Evolutionary conservation across 192 early-diverging fungal genomes (phyloP).

Genomic region (Cetraspora pellucida): DNA sequence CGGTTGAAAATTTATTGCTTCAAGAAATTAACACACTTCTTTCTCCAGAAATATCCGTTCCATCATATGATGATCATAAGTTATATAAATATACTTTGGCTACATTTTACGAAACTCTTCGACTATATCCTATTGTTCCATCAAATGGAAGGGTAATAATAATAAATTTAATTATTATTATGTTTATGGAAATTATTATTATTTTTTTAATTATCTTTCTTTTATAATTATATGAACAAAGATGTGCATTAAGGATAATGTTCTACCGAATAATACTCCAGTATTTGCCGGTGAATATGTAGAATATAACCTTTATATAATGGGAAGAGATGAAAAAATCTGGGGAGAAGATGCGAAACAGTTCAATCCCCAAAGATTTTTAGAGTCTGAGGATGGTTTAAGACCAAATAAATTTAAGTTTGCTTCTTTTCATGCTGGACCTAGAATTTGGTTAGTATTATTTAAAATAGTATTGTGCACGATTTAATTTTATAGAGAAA

Average conservation of each 20-base stretch:
- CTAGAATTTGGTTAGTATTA: conserved; percentile 42
- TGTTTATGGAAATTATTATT: background rate
- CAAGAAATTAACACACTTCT: conserved; percentile 36
- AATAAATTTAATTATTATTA: background rate
- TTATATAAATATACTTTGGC: conserved; percentile 41
- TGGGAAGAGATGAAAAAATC: conserved; percentile 53
- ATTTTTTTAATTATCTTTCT: background rate
- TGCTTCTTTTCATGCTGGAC: conserved; percentile 62
- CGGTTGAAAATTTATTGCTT: conserved; percentile 39
- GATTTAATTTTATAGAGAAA: background rate
- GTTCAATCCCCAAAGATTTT: conserved; percentile 70
- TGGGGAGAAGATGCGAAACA: conserved; percentile 69
- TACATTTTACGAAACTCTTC: conserved; percentile 61
- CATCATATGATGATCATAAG: conserved; percentile 37
- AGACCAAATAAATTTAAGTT: conserved; percentile 50
- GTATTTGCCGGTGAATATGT: conserved; percentile 56
- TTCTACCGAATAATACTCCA: conserved; percentile 61
- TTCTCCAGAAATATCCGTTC: background rate
- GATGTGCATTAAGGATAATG: conserved; percentile 54
- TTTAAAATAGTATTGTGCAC: background rate
- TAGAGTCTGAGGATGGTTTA: conserved; percentile 40
- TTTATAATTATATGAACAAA: too few species aligned
- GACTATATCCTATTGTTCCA: conserved; percentile 71
- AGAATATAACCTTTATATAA: conserved; percentile 52
- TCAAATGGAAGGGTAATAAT: conserved; percentile 47